These are phyloP conservation scores for Silene coronaria DNA, from an alignment of 179 eudicot species.

Conservation along the genomic window DNA sequence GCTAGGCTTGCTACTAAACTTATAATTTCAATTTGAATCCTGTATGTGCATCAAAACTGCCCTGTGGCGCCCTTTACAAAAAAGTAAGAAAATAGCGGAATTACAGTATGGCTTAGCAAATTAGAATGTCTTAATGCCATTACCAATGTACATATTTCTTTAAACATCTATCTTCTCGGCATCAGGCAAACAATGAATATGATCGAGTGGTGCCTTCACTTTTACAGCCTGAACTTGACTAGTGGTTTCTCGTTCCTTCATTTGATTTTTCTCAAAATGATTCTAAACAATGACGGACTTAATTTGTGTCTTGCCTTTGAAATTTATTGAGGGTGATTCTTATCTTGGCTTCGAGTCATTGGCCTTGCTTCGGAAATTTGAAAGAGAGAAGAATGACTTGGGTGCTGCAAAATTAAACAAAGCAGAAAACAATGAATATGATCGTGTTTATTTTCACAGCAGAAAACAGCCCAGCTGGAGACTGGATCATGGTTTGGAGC, in stretches of 20 bases:
- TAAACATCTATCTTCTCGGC: conserved; percentile 15
- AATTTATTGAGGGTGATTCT: background rate
- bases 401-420: conserved; percentile 53
- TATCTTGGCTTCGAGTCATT: conserved; percentile 68
- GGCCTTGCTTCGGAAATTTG: conserved; percentile 90
- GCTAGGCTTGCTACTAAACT: background rate
- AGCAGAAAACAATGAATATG: too few relatives aligned
- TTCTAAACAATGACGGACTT: background rate
- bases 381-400: conserved; percentile 84
- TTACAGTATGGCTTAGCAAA: background rate
- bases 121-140: conserved; percentile 8
- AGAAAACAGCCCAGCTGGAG: too few relatives aligned
- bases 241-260: background rate
- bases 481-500: too few relatives aligned
- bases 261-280: conserved; percentile 1
- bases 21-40: background rate
- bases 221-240: too few relatives aligned
- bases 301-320: conserved; percentile 7
- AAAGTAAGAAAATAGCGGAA: background rate
- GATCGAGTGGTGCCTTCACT: too few relatives aligned
- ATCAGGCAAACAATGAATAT: conserved; percentile 9
- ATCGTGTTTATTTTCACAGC: conserved; percentile 3
- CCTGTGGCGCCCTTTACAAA: background rate
- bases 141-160: conserved; percentile 28
- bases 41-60: background rate